These are phyloP conservation scores for Adansonia digitata DNA, from an alignment of 345 rosid genomes.

Conservation along the genomic window DNA sequence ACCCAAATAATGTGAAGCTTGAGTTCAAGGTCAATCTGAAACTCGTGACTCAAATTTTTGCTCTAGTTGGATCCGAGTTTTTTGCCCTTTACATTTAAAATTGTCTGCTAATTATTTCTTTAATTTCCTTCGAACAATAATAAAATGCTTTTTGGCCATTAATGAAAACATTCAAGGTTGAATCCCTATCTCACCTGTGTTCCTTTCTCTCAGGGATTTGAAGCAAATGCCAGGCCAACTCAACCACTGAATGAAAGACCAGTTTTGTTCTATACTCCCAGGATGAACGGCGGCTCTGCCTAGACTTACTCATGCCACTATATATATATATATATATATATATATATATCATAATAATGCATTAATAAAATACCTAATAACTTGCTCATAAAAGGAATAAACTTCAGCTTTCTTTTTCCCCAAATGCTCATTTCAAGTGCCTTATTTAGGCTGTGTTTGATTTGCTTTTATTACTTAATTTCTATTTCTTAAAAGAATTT, in stretches of 20 bases:
- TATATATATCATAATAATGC: background rate
- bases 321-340: too few species aligned
- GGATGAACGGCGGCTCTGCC: background rate
- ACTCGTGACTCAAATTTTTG: too few species aligned
- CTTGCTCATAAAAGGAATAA: too few species aligned
- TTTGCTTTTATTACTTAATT: background rate
- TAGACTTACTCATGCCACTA: too few species aligned
- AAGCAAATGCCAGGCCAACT: conserved; percentile 60
- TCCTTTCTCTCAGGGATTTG: conserved; percentile 45
- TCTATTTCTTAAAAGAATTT: background rate
- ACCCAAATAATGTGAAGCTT: too few species aligned
- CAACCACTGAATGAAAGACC: conserved; percentile 44
- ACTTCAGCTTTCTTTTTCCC: background rate
- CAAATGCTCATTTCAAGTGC: background rate
- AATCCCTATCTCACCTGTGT: background rate
- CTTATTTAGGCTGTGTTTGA: background rate
- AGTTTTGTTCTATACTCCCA: conserved; percentile 34
- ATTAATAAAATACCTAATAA: background rate
- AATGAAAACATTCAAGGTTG: too few species aligned
- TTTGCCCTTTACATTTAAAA: background rate
- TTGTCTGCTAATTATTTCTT: background rate
- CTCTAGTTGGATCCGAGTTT: too few species aligned
- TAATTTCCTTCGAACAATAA: background rate
- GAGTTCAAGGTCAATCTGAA: too few species aligned
- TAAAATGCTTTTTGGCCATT: background rate